A percentile compares a stretch with the other conserved stretches of the same genome.
Evolutionary conservation across 768 basidiomycete genomes (phyloP).

Genomic region (Leucocoprinus sp.): DNA sequence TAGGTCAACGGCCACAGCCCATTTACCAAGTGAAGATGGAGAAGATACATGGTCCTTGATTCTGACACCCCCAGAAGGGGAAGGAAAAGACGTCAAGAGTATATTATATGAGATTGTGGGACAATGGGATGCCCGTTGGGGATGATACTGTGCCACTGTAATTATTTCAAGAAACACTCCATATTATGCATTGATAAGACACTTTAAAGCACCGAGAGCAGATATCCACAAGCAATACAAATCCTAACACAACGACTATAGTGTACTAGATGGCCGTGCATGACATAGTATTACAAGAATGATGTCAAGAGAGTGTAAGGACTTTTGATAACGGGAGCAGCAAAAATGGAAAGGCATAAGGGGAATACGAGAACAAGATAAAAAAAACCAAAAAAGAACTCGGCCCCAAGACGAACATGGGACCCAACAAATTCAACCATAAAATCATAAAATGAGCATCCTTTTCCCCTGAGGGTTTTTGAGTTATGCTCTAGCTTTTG

Average conservation of each 20-base stretch:
- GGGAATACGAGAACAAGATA: constrained; percentile 3
- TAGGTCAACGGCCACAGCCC: constrained; percentile 18
- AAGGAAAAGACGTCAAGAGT: constrained; percentile 23
- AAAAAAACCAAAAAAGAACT: not conserved
- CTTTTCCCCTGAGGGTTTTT: constrained; percentile 1
- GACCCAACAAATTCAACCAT: constrained; percentile 6
- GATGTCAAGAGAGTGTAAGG: constrained; percentile 13
- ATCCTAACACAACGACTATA: constrained; percentile 8
- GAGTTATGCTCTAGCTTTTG: constrained; percentile 11
- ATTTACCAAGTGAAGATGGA: constrained; percentile 38
- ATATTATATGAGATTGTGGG: constrained; percentile 36
- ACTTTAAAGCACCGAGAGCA: constrained; percentile 8
- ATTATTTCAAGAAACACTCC: not conserved
- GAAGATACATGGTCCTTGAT: constrained; percentile 48
- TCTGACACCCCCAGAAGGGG: constrained; percentile 18
- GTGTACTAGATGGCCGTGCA: constrained; percentile 2
- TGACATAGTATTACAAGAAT: constrained; percentile 7
- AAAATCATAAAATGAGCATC: not conserved
- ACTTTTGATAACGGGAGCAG: constrained; percentile 4
- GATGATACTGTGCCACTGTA: constrained; percentile 14
- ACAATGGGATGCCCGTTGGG: constrained; percentile 31
- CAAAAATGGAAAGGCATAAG: constrained; percentile 5
- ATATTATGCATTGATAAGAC: not conserved
- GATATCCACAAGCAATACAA: too few relatives aligned
- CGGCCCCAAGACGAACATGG: too few relatives aligned